These are phyloP conservation scores for Fusarium setosum DNA, from an alignment of 2,329 filamentous ascomycete genomes.

Conservation along the genomic window DNA sequence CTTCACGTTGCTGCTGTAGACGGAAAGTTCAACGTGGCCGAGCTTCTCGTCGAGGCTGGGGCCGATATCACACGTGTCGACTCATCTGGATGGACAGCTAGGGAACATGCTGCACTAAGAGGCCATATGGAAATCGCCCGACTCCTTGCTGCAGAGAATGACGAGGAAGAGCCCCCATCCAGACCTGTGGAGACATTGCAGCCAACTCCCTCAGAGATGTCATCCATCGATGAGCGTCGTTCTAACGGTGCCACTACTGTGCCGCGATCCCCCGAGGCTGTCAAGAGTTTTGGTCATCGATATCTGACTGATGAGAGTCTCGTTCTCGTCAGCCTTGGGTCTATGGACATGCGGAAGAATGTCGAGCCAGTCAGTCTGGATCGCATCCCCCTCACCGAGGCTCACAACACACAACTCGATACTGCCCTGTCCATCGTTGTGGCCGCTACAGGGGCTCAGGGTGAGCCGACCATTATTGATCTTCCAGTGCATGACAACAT, in stretches of 20 bases:
- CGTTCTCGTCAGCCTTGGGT: constrained; percentile 91
- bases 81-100: constrained; percentile 92
- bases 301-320: constrained; percentile 92
- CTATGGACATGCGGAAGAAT: constrained; percentile 91
- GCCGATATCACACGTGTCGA: constrained; percentile 81
- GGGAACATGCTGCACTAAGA: constrained; percentile 90
- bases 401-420: constrained; percentile 92
- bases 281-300: constrained; percentile 96
- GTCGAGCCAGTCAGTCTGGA: constrained; percentile 87
- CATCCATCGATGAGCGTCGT: constrained; percentile 71
- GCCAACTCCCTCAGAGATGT: constrained; percentile 54
- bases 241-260: constrained; percentile 62
- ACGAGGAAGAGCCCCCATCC: constrained; percentile 43
- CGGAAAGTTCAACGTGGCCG: constrained; percentile 79
- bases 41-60: constrained; percentile 81
- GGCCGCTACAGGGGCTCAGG: constrained; percentile 84
- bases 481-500: constrained; percentile 94
- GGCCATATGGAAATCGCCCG: constrained; percentile 87
- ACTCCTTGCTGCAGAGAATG: constrained; percentile 68
- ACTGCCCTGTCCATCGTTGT: constrained; percentile 93
- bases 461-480: constrained; percentile 90
- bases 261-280: constrained; percentile 74
- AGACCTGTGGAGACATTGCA: constrained; percentile 37
- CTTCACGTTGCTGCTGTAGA: constrained; percentile 93
- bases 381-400: constrained; percentile 85